These are phyloP conservation scores for Aspergillus ibericus DNA, from an alignment of 2,329 filamentous ascomycete genomes.

Conservation along the genomic window DNA sequence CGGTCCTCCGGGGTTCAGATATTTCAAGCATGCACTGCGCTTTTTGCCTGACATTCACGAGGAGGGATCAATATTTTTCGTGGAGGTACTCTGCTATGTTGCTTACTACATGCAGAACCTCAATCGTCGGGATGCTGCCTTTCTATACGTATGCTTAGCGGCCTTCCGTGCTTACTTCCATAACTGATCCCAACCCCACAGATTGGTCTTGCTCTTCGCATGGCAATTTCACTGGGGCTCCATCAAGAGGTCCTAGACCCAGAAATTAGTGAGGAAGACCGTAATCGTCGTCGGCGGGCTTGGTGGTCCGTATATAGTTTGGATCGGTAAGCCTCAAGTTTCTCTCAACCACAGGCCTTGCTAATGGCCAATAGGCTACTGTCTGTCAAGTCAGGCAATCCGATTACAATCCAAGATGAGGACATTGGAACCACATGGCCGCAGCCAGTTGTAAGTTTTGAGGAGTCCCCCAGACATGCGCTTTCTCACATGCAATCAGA, in stretches of 20 bases:
- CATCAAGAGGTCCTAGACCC: constrained; percentile 53
- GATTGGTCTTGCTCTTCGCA: constrained; percentile 55
- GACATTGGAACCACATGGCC: constrained; percentile 51
- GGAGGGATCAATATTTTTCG: constrained; percentile 55
- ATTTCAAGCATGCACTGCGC: constrained; percentile 54
- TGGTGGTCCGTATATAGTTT: constrained; percentile 61
- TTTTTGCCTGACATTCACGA: constrained; percentile 58
- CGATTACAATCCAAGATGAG: constrained; percentile 56
- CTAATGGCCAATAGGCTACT: constrained; percentile 39
- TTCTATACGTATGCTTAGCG: constrained; percentile 46
- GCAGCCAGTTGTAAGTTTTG: constrained; percentile 26
- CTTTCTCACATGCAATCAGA: constrained; percentile 10
- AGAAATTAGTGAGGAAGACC: constrained; percentile 41
- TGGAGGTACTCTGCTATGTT: constrained; percentile 56
- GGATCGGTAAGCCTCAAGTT: constrained; percentile 39
- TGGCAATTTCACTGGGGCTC: constrained; percentile 59
- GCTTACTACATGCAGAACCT: constrained; percentile 61
- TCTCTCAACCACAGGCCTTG: no score
- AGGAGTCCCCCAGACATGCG: no score
- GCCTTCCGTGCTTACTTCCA: neutral
- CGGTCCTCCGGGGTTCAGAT: constrained; percentile 57
- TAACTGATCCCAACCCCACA: constrained; percentile 26
- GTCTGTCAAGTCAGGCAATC: constrained; percentile 56
- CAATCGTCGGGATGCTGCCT: constrained; percentile 56
- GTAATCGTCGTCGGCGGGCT: constrained; percentile 53